These are phyloP conservation scores for Ophiocordyceps sinensis DNA, from an alignment of 2,329 filamentous ascomycete species.

Conservation along the genomic window DNA sequence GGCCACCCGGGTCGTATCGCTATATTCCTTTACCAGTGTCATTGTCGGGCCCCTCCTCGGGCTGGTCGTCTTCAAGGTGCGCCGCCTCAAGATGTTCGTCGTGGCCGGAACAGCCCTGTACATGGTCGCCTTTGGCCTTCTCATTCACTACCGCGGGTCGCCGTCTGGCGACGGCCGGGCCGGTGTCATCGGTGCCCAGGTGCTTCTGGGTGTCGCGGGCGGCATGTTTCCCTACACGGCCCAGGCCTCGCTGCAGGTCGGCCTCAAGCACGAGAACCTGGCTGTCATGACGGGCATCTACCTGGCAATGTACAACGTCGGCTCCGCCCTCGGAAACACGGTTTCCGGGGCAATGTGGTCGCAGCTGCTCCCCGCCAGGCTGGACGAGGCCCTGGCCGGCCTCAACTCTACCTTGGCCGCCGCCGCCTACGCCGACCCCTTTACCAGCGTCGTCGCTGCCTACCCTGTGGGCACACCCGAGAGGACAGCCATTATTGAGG, in stretches of 20 bases:
- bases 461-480: slow-evolving; percentile 29
- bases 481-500: slow-evolving; percentile 24
- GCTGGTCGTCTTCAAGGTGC: slow-evolving; percentile 33
- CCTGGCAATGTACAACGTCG: slow-evolving; percentile 26
- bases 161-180: slow-evolving; percentile 21
- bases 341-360: slow-evolving; percentile 27
- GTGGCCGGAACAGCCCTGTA: slow-evolving; percentile 40
- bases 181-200: slow-evolving; percentile 41
- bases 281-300: slow-evolving; percentile 23
- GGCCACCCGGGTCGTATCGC: slow-evolving; percentile 40
- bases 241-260: slow-evolving; percentile 24
- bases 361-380: slow-evolving; percentile 19
- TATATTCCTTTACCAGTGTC: slow-evolving; percentile 39
- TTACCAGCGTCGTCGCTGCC: slow-evolving; percentile 16
- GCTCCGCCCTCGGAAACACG: slow-evolving; percentile 24
- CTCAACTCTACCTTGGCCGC: slow-evolving; percentile 19
- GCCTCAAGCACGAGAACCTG: slow-evolving; percentile 20
- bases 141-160: slow-evolving; percentile 40
- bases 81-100: slow-evolving; percentile 43
- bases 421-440: slow-evolving; percentile 21
- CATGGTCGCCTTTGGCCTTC: slow-evolving; percentile 39
- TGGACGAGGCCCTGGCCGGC: slow-evolving; percentile 17
- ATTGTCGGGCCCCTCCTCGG: slow-evolving; percentile 37
- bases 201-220: slow-evolving; percentile 42
- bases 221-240: slow-evolving; percentile 37